Evolutionary conservation across 2,329 filamentous ascomycete species (phyloP).

Genomic region (Phaeophleospora eucalypticola): DNA sequence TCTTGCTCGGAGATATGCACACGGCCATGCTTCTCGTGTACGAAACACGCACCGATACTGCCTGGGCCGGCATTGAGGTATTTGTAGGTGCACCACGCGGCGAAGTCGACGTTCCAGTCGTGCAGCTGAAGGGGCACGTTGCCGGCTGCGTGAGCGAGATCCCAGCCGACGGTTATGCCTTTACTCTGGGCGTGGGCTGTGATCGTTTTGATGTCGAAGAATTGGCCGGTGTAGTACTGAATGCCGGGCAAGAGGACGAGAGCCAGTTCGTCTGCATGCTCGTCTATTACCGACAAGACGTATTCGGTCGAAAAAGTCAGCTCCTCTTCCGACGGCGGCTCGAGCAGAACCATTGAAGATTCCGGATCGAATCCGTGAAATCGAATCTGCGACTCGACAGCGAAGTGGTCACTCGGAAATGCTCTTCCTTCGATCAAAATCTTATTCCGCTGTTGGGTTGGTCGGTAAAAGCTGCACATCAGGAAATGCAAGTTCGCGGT

Average conservation of each 20-base stretch:
- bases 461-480: constrained; percentile 79
- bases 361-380: constrained; percentile 65
- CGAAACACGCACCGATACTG: constrained; percentile 72
- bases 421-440: constrained; percentile 87
- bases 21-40: constrained; percentile 61
- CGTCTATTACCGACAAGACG: constrained; percentile 69
- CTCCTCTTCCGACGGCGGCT: constrained; percentile 51
- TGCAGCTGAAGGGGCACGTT: constrained; percentile 77
- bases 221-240: constrained; percentile 88
- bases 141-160: constrained; percentile 79
- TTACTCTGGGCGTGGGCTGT: constrained; percentile 69
- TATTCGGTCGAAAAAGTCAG: constrained; percentile 66
- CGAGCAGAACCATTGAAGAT: constrained; percentile 69
- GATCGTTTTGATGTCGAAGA: constrained; percentile 77
- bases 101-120: constrained; percentile 89
- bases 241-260: constrained; percentile 79
- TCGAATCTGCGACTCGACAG: constrained; percentile 73
- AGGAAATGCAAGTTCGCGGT: constrained; percentile 77
- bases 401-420: constrained; percentile 69
- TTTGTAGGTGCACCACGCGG: constrained; percentile 92
- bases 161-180: constrained; percentile 77
- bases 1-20: constrained; percentile 41
- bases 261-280: constrained; percentile 68
- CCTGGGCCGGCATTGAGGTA: constrained; percentile 86
- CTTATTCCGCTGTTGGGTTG: constrained; percentile 63